Evolutionary conservation across 495 filamentous ascomycete species (phyloP).

Genomic region (Trichoderma gamsii): DNA sequence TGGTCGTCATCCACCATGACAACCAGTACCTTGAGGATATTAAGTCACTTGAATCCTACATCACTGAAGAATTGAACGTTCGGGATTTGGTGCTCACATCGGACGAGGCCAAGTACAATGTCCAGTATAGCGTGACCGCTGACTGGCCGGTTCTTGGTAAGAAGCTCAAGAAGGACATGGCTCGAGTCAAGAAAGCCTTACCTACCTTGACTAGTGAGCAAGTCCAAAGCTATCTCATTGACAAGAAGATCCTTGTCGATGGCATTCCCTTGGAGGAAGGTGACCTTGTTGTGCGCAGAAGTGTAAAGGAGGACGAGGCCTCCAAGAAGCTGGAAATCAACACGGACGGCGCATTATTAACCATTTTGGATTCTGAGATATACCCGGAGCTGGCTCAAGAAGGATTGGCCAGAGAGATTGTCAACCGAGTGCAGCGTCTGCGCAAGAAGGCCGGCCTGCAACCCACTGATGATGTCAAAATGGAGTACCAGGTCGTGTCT

Average conservation of each 20-base stretch:
- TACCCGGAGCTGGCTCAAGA: constrained; percentile 70
- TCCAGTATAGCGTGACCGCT: constrained; percentile 79
- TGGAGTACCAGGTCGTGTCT: constrained; percentile 69
- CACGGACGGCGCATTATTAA: constrained; percentile 75
- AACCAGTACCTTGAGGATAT: constrained; percentile 80
- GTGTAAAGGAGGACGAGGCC: constrained; percentile 59
- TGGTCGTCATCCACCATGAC: constrained; percentile 85
- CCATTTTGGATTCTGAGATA: constrained; percentile 67
- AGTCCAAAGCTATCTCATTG: constrained; percentile 63
- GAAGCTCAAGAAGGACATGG: constrained; percentile 91
- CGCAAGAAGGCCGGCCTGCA: constrained; percentile 77
- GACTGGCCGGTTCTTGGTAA: constrained; percentile 94
- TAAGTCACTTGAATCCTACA: constrained; percentile 73
- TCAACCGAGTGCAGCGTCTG: constrained; percentile 75
- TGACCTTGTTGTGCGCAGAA: constrained; percentile 79
- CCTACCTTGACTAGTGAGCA: constrained; percentile 72
- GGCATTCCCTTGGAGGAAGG: constrained; percentile 74
- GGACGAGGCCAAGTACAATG: constrained; percentile 84
- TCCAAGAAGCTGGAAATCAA: constrained; percentile 75
- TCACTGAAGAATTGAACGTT: constrained; percentile 87
- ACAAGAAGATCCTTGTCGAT: constrained; percentile 69
- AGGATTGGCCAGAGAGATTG: constrained; percentile 72
- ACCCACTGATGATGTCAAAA: constrained; percentile 77
- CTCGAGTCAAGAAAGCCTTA: constrained; percentile 84
- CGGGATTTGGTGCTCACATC: constrained; percentile 75